Conservation (phyloP, 176 grass and related monocot genomes). For the Cymbopogon citratus region DNA sequence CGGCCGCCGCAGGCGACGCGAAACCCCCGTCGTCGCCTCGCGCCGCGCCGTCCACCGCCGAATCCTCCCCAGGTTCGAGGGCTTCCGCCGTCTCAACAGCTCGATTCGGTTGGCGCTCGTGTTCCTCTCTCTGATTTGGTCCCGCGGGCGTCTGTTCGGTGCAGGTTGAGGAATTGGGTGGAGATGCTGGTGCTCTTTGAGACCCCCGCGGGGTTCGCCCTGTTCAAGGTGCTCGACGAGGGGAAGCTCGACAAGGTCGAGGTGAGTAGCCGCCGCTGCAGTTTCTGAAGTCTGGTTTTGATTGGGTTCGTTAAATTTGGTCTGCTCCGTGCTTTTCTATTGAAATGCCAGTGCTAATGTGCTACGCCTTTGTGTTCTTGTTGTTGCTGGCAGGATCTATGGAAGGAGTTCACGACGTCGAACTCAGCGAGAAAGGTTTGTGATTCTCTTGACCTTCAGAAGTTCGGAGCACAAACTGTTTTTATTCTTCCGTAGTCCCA, state of each 20-base stretch:
- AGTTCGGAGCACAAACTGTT: background rate
- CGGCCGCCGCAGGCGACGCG: slow-evolving; percentile 9
- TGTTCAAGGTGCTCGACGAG: slow-evolving; percentile 90
- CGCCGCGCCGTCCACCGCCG: background rate
- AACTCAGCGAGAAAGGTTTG: slow-evolving; percentile 64
- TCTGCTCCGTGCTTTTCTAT: background rate
- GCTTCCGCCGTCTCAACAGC: background rate
- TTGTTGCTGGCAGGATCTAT: slow-evolving; percentile 59
- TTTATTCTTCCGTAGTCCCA: background rate
- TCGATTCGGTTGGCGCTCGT: background rate
- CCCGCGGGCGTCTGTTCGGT: background rate
- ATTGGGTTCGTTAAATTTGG: background rate
- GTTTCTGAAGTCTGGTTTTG: background rate
- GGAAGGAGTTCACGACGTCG: slow-evolving; percentile 67
- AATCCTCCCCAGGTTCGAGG: background rate
- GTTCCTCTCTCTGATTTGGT: background rate
- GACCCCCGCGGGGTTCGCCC: slow-evolving; percentile 89
- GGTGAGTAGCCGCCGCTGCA: slow-evolving; percentile 20
- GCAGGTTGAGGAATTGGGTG: background rate
- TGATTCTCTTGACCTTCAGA: background rate
- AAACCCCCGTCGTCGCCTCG: background rate
- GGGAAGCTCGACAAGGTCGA: slow-evolving; percentile 79
- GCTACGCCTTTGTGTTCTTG: background rate
- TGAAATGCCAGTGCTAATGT: background rate
- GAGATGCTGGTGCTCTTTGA: slow-evolving; percentile 67